Conservation (phyloP, 2,329 filamentous ascomycete genomes). For the Helminthosporium solani region DNA sequence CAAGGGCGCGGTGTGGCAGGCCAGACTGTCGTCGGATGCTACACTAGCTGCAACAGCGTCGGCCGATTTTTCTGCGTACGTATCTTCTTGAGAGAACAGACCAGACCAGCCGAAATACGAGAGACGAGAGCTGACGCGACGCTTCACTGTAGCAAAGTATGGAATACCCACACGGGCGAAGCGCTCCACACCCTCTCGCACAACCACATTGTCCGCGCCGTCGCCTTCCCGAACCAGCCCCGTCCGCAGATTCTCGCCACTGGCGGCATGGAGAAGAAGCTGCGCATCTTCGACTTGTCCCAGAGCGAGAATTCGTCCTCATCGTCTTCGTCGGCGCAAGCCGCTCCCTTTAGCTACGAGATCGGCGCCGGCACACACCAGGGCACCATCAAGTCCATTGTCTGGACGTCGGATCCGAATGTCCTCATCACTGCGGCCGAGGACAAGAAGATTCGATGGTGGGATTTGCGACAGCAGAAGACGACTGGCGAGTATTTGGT, state of each 20-base stretch:
- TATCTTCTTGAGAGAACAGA: constrained; percentile 14
- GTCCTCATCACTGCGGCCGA: constrained; percentile 86
- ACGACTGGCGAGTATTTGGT: constrained; percentile 76
- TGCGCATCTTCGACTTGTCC: constrained; percentile 87
- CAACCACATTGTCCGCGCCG: constrained; percentile 89
- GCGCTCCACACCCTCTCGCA: constrained; percentile 84
- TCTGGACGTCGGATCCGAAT: constrained; percentile 88
- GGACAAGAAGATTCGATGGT: constrained; percentile 92
- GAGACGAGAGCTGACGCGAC: no score
- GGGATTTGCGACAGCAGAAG: constrained; percentile 76
- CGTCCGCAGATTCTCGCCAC: constrained; percentile 82
- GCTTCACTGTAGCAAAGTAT: constrained; percentile 78
- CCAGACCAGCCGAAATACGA: no score
- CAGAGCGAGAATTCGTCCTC: constrained; percentile 47
- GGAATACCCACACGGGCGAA: constrained; percentile 95
- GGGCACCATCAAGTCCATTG: constrained; percentile 91
- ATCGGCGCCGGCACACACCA: constrained; percentile 82
- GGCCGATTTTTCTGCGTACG: constrained; percentile 91
- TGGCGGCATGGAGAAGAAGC: constrained; percentile 93
- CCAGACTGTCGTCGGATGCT: constrained; percentile 83
- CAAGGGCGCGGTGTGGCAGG: constrained; percentile 98
- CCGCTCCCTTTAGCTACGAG: constrained; percentile 70
- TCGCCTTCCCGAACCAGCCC: constrained; percentile 77
- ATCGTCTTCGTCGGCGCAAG: constrained; percentile 30
- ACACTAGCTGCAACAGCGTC: constrained; percentile 88